phyloP scores from a whole-genome alignment of 2,329 filamentous ascomycete species.

The Neobulgaria alba region DNA sequence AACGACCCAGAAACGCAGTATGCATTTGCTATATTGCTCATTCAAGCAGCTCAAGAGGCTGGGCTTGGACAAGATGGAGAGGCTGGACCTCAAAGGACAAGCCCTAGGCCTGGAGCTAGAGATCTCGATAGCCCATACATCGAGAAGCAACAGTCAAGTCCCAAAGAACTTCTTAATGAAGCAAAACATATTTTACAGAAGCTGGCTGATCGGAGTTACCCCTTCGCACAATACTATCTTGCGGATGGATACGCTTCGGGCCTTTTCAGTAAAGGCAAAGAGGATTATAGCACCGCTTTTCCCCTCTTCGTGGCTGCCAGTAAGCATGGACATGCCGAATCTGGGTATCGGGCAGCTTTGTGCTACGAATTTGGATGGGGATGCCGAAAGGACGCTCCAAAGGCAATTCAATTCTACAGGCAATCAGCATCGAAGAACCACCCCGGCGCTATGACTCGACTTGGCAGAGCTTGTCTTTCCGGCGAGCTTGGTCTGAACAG shows the following conservation, averaged over 20 bases:
- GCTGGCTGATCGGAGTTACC: slow-evolving; percentile 79
- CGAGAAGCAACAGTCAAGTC: slow-evolving; percentile 41
- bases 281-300: slow-evolving; percentile 86
- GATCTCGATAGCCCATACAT: slow-evolving; percentile 40
- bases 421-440: slow-evolving; percentile 88
- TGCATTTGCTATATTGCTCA: slow-evolving; percentile 91
- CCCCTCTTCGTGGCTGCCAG: slow-evolving; percentile 86
- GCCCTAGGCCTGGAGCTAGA: slow-evolving; percentile 37
- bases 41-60: slow-evolving; percentile 78
- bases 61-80: slow-evolving; percentile 44
- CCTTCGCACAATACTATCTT: slow-evolving; percentile 96
- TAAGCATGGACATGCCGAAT: slow-evolving; percentile 96
- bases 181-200: slow-evolving; percentile 83
- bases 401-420: slow-evolving; percentile 89
- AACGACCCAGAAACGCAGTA: slow-evolving; percentile 86
- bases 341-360: slow-evolving; percentile 82
- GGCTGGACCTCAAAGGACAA: slow-evolving; percentile 16
- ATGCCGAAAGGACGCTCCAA: slow-evolving; percentile 77
- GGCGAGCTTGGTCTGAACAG: slow-evolving; percentile 81
- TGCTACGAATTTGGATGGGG: slow-evolving; percentile 99
- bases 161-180: slow-evolving; percentile 69
- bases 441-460: slow-evolving; percentile 85
- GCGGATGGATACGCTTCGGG: slow-evolving; percentile 91
- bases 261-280: slow-evolving; percentile 88
- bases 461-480: slow-evolving; percentile 82